These are phyloP conservation scores for Suillus cothurnatus DNA, from an alignment of 768 basidiomycete genomes.

Conservation along the genomic window DNA sequence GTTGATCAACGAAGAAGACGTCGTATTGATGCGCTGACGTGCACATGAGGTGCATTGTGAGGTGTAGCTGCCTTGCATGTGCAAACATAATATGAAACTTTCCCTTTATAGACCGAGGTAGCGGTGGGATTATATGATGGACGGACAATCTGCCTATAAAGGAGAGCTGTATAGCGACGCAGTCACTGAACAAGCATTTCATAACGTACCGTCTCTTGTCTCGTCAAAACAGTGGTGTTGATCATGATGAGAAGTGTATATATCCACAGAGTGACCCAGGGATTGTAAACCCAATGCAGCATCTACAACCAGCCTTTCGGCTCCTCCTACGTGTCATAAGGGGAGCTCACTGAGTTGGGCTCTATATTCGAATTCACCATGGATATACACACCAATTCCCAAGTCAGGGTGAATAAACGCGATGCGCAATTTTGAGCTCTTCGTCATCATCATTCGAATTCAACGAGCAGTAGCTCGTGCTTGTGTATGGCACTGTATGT, in stretches of 20 bases:
- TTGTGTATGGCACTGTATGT: neutral
- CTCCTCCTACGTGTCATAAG: slow-evolving; percentile 65
- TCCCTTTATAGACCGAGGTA: slow-evolving; percentile 79
- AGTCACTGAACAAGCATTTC: neutral
- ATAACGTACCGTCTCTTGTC: slow-evolving; percentile 76
- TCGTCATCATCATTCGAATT: slow-evolving; percentile 7
- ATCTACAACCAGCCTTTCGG: slow-evolving; percentile 94
- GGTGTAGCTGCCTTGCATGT: slow-evolving; percentile 85
- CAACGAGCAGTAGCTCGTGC: neutral
- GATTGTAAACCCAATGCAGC: slow-evolving; percentile 88
- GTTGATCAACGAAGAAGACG: slow-evolving; percentile 93
- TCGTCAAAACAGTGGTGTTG: slow-evolving; percentile 89
- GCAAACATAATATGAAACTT: slow-evolving; percentile 90
- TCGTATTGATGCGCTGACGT: slow-evolving; percentile 56
- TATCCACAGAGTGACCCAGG: slow-evolving; percentile 80
- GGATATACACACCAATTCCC: slow-evolving; percentile 70
- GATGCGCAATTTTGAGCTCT: slow-evolving; percentile 44
- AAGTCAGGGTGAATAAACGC: slow-evolving; percentile 95
- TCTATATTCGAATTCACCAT: neutral
- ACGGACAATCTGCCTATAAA: slow-evolving; percentile 80
- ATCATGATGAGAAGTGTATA: slow-evolving; percentile 95
- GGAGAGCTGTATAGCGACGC: neutral
- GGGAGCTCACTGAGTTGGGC: slow-evolving; percentile 6
- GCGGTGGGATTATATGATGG: slow-evolving; percentile 69
- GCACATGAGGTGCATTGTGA: slow-evolving; percentile 65